Evolutionary conservation across 2,329 filamentous ascomycete genomes (phyloP).

Genomic region (Aspergillus sp.): DNA sequence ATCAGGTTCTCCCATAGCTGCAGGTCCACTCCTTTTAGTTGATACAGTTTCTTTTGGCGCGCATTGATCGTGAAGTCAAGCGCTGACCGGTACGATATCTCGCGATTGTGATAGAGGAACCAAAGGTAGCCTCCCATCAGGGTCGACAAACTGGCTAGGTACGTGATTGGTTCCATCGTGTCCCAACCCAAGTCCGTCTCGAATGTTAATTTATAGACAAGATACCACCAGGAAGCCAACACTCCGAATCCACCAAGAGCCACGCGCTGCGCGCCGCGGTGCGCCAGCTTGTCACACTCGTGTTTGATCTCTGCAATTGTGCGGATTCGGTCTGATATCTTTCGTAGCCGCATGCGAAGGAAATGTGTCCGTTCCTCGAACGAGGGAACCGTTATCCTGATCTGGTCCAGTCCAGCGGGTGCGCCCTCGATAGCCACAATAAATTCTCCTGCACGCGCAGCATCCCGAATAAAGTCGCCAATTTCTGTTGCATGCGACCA

Average conservation of each 20-base stretch:
- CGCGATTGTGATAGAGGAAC: conserved; percentile 91
- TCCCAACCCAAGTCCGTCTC: conserved; percentile 84
- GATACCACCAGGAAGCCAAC: conserved; percentile 77
- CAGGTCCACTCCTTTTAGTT: conserved; percentile 74
- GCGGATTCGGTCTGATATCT: conserved; percentile 70
- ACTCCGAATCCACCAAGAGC: conserved; percentile 79
- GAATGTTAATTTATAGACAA: conserved; percentile 72
- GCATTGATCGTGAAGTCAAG: conserved; percentile 84
- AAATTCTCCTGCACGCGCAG: conserved; percentile 82
- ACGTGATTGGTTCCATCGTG: conserved; percentile 87
- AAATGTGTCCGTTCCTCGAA: conserved; percentile 93
- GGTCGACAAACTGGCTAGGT: conserved; percentile 81
- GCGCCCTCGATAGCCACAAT: conserved; percentile 79
- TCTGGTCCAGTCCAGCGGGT: conserved; percentile 62
- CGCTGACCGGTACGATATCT: conserved; percentile 83
- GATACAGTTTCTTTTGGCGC: conserved; percentile 77
- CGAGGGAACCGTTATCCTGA: conserved; percentile 79
- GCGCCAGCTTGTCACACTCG: conserved; percentile 78
- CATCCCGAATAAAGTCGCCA: conserved; percentile 91
- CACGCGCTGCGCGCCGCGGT: conserved; percentile 75
- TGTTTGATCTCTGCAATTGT: conserved; percentile 74
- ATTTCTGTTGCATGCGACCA: conserved; percentile 91
- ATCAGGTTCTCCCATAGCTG: conserved; percentile 77
- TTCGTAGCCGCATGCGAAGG: conserved; percentile 75
- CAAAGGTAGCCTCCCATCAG: conserved; percentile 90